These are phyloP conservation scores for Fraxinus excelsior DNA, from an alignment of 257 asterid species.

Conservation along the genomic window DNA sequence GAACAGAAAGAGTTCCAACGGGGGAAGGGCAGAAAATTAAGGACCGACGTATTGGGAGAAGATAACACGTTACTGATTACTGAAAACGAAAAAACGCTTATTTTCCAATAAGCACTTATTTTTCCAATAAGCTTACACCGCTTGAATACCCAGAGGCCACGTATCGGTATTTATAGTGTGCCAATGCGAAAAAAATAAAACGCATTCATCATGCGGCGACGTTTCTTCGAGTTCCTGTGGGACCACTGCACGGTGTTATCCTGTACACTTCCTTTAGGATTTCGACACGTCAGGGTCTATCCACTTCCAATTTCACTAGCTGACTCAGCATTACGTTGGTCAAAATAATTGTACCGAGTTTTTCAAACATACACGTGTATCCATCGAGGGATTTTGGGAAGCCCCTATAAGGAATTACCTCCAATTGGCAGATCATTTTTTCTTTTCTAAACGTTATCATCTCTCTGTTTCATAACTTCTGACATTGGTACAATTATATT, in stretches of 20 bases:
- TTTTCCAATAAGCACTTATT: neutral
- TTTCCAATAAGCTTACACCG: neutral
- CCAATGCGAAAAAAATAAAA: neutral
- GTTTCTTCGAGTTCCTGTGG: neutral
- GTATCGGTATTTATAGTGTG: neutral
- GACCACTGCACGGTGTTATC: neutral
- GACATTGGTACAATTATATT: no score
- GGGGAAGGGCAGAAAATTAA: neutral
- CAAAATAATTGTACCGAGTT: neutral
- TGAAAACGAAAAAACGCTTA: neutral
- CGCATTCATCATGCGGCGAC: neutral
- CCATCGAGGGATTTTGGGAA: neutral
- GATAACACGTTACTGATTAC: neutral
- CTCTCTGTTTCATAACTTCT: no score
- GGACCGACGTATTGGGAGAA: conserved; percentile 2
- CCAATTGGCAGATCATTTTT: neutral
- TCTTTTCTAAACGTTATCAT: neutral
- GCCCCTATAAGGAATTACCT: neutral
- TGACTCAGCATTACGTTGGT: neutral
- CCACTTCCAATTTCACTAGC: neutral
- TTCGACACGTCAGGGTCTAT: neutral
- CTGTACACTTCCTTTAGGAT: neutral
- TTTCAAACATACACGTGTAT: neutral
- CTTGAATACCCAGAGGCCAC: neutral
- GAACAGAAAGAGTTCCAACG: neutral